Base-by-base conservation (phyloP, 2,329 filamentous ascomycete species). In the Stromatinia cepivora region DNA sequence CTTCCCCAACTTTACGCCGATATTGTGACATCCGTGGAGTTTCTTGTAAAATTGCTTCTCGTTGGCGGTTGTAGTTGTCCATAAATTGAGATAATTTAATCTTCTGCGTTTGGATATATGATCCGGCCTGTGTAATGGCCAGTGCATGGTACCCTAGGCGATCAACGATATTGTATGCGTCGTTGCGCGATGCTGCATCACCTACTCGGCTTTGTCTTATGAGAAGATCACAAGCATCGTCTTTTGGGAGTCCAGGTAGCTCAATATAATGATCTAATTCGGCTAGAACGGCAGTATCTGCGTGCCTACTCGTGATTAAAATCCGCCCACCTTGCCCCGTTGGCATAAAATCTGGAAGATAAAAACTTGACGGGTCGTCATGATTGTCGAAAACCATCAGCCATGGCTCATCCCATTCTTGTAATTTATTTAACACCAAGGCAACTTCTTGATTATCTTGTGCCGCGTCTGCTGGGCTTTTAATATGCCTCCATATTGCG, bases 71-170 rank as follows among this genome's bases (percentile, higher is more conserved):
- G 57, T 74, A 75, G 11, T 72, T 68, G 17, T 70, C 65, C 36
- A 75, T 48, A 39, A 76, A 78, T 45, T 73, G 57, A 3, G 58
- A 45, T 1, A 76, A 46, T 5, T 57, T 36, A 8, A 77, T 69
- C 28, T 73, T 72, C 7, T 67, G 70, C 3, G 50, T 53, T 11
- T 56, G 39, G n/a, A 78, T 74, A 66, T 75, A 78, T 50, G 76
- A 75, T 13, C 72, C 75, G 25, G 76, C 76, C 59, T 78, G 77
- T 36, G 74, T 71, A 15, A 78, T 74, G 17, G 76, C 77, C 15
- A 78, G 71, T 5, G 77, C 54, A 53, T 76, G 74, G 31, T 52
- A 72, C 0, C 70, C 75, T 31, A 77, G 70, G n/a, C 67, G 42
- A 25, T 69, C 22, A 7, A 75, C 69, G 52, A 74, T 72, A 7